Evolutionary conservation across 2,329 filamentous ascomycete genomes (phyloP), one percentile per base, ranked within the genome.

Genomic region (Conoideocrella luteorostrata): DNA sequence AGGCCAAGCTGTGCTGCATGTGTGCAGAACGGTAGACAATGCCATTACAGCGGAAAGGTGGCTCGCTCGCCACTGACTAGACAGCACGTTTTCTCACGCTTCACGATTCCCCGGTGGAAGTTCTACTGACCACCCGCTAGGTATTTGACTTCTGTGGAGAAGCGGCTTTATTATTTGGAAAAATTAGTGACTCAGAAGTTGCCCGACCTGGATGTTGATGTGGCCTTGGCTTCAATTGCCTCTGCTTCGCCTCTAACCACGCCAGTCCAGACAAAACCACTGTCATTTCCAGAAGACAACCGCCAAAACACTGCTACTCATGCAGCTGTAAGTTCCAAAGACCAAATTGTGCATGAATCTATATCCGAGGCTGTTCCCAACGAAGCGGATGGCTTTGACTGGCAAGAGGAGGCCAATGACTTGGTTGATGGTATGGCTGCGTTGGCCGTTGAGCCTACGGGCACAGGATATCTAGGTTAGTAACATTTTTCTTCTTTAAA

Each of bases 341-440:
- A n/a, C n/a, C n/a, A n/a, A n/a, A n/a, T n/a, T n/a, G n/a, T 22
- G 11, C 29, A 43, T 10, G 50, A 50, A 5, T 48, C 52, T 18
- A 55, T 60, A 9, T 56, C 56, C 3, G 52, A 60, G 43, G 50
- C 52, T 15, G 56, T 61, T 5, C 58, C 57, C 1, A 51, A 57
- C 4, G 53, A 56, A 21, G 51, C 57, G 3, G 59, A 60, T 43
- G 58, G 57, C 4, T 62, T 60, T 26, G 58, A 61, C 38, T 62
- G 58, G 59, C 54, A 57, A 28, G 61, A 63, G 41, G 56, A 60
- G 28, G 52, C 56, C 13, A 53, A 58, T 38, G 56, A 57, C 11
- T 44, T 61, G 18, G 56, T 55, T 2, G 62, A 64, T 52, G 62
- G 62, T 15, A 64, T 64, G 60, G 61, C 61, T 12, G 56, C 62